phyloP scores from a whole-genome alignment of 495 filamentous ascomycete species.

The Lepraria neglecta region DNA sequence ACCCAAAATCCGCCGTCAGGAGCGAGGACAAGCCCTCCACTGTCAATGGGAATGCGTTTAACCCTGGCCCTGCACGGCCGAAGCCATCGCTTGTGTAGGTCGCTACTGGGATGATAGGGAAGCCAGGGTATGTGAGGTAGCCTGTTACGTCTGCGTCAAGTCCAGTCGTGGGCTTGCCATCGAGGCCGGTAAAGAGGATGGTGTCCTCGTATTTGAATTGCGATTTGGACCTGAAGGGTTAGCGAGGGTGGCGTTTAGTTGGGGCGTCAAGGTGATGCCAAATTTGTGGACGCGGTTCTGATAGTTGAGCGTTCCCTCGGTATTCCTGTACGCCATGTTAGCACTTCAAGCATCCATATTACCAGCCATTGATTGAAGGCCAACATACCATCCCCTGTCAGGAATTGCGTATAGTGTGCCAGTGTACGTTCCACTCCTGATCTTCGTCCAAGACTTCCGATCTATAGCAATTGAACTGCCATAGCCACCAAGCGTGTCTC shows the following conservation, averaged over 20 bases:
- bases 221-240: slow-evolving; percentile 56
- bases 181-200: slow-evolving; percentile 59
- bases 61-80: slow-evolving; percentile 55
- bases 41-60: slow-evolving; percentile 56
- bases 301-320: slow-evolving; percentile 68
- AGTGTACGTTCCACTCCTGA: slow-evolving; percentile 47
- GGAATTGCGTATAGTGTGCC: slow-evolving; percentile 61
- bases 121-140: slow-evolving; percentile 48
- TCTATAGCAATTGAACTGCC: slow-evolving; percentile 65
- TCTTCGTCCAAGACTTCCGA: slow-evolving; percentile 55
- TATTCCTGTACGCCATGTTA: slow-evolving; percentile 43
- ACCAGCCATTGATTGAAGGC: neutral
- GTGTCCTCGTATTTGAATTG: slow-evolving; percentile 60
- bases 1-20: slow-evolving; percentile 66
- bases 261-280: slow-evolving; percentile 50
- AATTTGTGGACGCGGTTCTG: slow-evolving; percentile 71
- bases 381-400: slow-evolving; percentile 63
- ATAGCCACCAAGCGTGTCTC: slow-evolving; percentile 65
- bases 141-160: slow-evolving; percentile 59
- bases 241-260: slow-evolving; percentile 44
- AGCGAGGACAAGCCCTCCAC: slow-evolving; percentile 64
- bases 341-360: neutral
- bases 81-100: slow-evolving; percentile 71
- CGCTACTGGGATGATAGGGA: slow-evolving; percentile 59
- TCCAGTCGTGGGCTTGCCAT: slow-evolving; percentile 63